Conservation (phyloP, 208 protist genomes). For the Leishmania mexicana region DNA sequence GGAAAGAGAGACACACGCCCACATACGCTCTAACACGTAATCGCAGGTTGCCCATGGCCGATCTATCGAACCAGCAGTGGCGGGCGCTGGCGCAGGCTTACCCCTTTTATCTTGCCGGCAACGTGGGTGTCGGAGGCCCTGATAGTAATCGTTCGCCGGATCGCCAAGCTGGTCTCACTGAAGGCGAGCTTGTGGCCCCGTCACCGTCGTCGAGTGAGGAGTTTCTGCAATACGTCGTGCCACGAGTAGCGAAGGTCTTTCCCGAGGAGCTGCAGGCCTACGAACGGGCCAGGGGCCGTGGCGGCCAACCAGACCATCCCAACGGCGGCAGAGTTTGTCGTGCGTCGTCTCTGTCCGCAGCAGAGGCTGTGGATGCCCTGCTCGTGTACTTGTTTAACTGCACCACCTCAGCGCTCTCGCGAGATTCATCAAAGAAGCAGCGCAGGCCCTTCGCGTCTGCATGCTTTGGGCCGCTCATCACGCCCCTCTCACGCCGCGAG, state of each 20-base stretch:
- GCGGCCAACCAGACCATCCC: background rate
- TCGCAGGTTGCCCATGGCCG: background rate
- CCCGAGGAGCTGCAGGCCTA: slow-evolving; percentile 16
- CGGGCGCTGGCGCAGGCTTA: slow-evolving; percentile 41
- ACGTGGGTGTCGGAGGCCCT: background rate
- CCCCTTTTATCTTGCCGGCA: slow-evolving; percentile 24
- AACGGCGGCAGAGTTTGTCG: background rate
- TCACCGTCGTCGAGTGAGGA: background rate
- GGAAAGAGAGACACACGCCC: background rate
- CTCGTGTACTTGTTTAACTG: slow-evolving; percentile 7
- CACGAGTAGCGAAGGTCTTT: slow-evolving; percentile 29
- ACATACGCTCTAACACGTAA: background rate
- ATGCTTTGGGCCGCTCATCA: background rate
- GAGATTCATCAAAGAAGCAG: background rate
- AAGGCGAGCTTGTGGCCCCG: background rate
- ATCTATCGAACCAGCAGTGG: slow-evolving; percentile 43
- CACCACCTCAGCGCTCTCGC: background rate
- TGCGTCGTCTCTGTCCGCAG: background rate
- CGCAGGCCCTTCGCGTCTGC: background rate
- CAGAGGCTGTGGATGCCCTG: slow-evolving; percentile 11
- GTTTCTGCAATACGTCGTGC: slow-evolving; percentile 29
- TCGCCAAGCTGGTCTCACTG: background rate
- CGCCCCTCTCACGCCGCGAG: slow-evolving; percentile 19
- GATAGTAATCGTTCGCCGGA: background rate
- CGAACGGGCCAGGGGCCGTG: background rate